These are phyloP conservation scores for Coemansia sp. DNA, from an alignment of 192 early-diverging fungal species.

Conservation along the genomic window DNA sequence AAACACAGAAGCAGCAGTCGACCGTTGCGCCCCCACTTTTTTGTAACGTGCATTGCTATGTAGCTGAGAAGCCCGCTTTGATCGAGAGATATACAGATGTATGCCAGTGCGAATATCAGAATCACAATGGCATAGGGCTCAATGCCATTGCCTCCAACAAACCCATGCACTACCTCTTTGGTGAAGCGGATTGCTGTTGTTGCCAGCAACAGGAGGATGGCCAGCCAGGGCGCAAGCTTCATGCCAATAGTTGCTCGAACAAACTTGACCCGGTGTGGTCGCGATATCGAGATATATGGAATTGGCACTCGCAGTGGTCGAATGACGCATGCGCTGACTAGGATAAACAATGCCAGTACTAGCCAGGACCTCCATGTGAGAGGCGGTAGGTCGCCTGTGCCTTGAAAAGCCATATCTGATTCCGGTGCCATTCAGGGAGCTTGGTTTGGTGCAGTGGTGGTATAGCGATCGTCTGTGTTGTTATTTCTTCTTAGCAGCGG, in stretches of 20 bases:
- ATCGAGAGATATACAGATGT: conserved; percentile 82
- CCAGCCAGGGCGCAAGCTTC: conserved; percentile 68
- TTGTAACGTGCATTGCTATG: conserved; percentile 71
- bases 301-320: conserved; percentile 57
- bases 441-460: too few relatives aligned
- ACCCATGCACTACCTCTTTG: conserved; percentile 52
- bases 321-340: conserved; percentile 61
- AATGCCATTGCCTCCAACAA: conserved; percentile 58
- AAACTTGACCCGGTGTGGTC: conserved; percentile 8
- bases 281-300: conserved; percentile 5
- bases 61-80: conserved; percentile 75
- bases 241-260: conserved; percentile 56
- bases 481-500: too few relatives aligned
- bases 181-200: conserved; percentile 50
- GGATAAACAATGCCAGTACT: conserved; percentile 56
- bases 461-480: too few relatives aligned
- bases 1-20: conserved; percentile 65
- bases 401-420: too few relatives aligned
- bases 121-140: conserved; percentile 78
- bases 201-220: conserved; percentile 64
- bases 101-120: conserved; percentile 77
- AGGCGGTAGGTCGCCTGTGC: conserved; percentile 18
- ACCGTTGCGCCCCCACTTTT: conserved; percentile 56
- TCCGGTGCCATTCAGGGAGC: not conserved
- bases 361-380: conserved; percentile 55